Percentiles rank a stretch among this genome's conserved stretches.
phyloP scores from a whole-genome alignment of 768 basidiomycete species.

The Psilocybe subaeruginosa region DNA sequence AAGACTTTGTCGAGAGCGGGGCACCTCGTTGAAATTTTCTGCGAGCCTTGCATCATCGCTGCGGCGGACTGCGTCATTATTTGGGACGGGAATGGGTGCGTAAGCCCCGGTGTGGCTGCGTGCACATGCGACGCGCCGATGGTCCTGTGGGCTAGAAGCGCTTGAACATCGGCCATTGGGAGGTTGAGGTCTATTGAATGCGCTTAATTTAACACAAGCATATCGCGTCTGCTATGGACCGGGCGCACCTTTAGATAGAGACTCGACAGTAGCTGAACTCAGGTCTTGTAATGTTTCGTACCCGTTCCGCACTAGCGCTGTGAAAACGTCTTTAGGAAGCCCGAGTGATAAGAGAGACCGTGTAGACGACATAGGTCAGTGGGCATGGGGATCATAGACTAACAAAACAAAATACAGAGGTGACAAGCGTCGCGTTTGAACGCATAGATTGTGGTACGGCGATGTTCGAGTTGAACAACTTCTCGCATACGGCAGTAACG shows the following conservation, averaged over 20 bases:
- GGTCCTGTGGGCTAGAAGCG: background rate
- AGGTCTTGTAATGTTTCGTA: constrained; percentile 64
- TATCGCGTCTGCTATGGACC: background rate
- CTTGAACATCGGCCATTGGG: background rate
- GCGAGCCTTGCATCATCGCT: constrained; percentile 29
- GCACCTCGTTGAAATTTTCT: constrained; percentile 45
- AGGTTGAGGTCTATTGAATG: background rate
- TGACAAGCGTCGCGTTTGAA: background rate
- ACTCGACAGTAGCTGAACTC: constrained; percentile 40
- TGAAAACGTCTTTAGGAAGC: constrained; percentile 48
- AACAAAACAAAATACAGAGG: background rate
- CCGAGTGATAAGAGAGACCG: constrained; percentile 50
- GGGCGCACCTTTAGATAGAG: constrained; percentile 51
- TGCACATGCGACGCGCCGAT: too few species aligned
- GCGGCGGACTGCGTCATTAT: constrained; percentile 63
- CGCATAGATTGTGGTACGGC: background rate
- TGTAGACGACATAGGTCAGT: constrained; percentile 34
- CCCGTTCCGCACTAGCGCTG: constrained; percentile 52
- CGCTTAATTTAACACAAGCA: too few species aligned
- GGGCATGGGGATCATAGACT: background rate
- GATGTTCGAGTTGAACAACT: background rate
- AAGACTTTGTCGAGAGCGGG: constrained; percentile 59
- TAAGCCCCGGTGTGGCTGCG: background rate
- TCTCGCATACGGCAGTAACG: too few species aligned
- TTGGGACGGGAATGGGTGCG: too few species aligned